These are phyloP conservation scores for Phalaenopsis hybrid DNA, from an alignment of 116 monocot species.

Conservation along the genomic window DNA sequence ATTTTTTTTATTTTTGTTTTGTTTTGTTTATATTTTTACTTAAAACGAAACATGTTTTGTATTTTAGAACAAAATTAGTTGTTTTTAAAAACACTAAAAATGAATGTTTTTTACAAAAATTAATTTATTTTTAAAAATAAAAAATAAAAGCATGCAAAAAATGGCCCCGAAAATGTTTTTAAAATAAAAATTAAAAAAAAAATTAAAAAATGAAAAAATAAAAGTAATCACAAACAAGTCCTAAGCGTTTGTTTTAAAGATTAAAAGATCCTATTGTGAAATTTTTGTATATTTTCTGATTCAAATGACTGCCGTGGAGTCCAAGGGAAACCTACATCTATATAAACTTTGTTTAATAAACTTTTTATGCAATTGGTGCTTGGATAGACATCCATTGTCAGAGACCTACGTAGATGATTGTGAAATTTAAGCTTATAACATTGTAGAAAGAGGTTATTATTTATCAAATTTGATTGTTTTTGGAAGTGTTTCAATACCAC, in stretches of 20 bases:
- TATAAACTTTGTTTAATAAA: background rate
- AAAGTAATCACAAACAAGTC: no score
- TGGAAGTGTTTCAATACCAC: background rate
- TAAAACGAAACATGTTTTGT: no score
- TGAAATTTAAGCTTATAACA: background rate
- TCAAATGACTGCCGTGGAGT: constrained; percentile 3
- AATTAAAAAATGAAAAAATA: no score
- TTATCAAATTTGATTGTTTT: background rate
- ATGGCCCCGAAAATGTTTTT: no score
- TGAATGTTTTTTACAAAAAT: no score
- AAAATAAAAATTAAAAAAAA: no score
- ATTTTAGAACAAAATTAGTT: no score
- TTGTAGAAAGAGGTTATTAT: background rate
- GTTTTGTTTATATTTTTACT: no score
- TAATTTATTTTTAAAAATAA: no score
- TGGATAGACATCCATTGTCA: background rate
- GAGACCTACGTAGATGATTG: background rate
- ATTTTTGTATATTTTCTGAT: background rate
- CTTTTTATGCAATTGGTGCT: background rate
- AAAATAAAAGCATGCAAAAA: no score
- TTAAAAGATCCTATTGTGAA: background rate
- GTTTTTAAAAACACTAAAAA: no score
- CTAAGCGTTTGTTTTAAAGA: background rate
- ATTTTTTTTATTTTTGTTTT: no score
- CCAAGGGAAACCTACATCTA: background rate